Evolutionary conservation across 345 rosid genomes (phyloP), one percentile per base, ranked within the genome.

Genomic region (Gynandropsis gynandra): DNA sequence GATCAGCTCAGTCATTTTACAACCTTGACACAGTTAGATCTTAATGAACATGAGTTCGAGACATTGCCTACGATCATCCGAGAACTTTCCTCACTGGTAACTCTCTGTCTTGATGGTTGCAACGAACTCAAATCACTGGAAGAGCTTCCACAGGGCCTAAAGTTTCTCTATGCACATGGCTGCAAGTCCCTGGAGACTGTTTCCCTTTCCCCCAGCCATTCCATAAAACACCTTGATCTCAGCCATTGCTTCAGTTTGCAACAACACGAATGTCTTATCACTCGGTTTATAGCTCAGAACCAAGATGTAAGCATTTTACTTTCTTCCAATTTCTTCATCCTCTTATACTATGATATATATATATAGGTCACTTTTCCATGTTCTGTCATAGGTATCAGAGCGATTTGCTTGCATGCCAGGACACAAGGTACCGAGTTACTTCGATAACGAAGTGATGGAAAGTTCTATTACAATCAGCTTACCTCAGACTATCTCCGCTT

Each of bases 161-260:
- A 47, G 19, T 46, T 9, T 57, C 64, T 59, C 16, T 10, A 46
- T 21, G 62, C 62, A 57, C 11, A 57, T 0, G 53, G 53, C 8
- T 57, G 62, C 20, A 20, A 59, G 40, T 59, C 56, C 7, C 61
- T 58, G 38, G 48, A 40, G n/a, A 14, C 34, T 16, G 59, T 29
- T 12, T 54, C 33, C n/a, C 33, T 61, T 16, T 13, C 43, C 16
- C 1, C 33, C 1, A 7, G 37, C 7, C 53, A 61, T 5, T 61
- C 59, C 0, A 60, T 51, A 24, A 43, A 50, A 15, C 65, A 60
- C 38, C 29, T 51, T 1, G 58, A 61, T 27, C 44, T 51, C 3
- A 51, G 14, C 57, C 51, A 50, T 35, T 60, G 65, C 58, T 12
- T 11, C 36, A 8, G 8, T 0, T 42, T 59, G 8, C 14, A 60